Evolutionary conservation across 495 filamentous ascomycete genomes (phyloP).

Genomic region (Copromyces sp.): DNA sequence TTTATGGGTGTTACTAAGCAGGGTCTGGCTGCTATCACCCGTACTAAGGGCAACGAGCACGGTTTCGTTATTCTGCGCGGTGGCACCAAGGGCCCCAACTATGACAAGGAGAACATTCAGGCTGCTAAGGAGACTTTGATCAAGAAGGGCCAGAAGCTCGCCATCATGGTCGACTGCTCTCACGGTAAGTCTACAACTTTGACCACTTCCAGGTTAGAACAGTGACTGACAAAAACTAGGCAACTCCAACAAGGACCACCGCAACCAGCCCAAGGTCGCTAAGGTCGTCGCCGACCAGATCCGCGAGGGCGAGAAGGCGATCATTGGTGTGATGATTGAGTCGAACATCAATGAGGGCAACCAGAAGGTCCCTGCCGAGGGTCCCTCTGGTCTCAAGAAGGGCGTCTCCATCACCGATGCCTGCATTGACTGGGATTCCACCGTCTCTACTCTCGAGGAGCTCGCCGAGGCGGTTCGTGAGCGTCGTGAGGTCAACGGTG

Average conservation of each 20-base stretch:
- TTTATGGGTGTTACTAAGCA: conserved; percentile 99
- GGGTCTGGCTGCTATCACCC: conserved; percentile 88
- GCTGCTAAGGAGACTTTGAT: conserved; percentile 65
- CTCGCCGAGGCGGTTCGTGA: conserved; percentile 77
- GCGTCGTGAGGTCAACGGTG: conserved; percentile 45
- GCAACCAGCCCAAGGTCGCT: conserved; percentile 90
- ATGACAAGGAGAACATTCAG: conserved; percentile 72
- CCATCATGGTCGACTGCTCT: conserved; percentile 97
- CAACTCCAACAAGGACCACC: conserved; percentile 65
- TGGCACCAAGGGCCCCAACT: conserved; percentile 90
- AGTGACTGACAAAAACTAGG: conserved; percentile 32
- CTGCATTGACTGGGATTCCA: conserved; percentile 90
- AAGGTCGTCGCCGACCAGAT: conserved; percentile 74
- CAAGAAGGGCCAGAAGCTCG: conserved; percentile 77
- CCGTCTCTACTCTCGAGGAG: conserved; percentile 73
- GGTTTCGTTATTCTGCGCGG: conserved; percentile 94
- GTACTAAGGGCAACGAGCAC: conserved; percentile 87
- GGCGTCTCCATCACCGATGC: conserved; percentile 97
- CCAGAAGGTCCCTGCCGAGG: conserved; percentile 86
- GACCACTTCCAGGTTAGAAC: background rate
- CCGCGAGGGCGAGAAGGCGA: conserved; percentile 73
- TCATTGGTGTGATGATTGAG: conserved; percentile 97
- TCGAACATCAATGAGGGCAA: conserved; percentile 93
- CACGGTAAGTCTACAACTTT: conserved; percentile 50
- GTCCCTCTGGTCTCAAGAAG: conserved; percentile 68